Evolutionary conservation across 805 yeast species (phyloP), one percentile per base, ranked within the genome.

Genomic region (Blastobotrys robertii): DNA sequence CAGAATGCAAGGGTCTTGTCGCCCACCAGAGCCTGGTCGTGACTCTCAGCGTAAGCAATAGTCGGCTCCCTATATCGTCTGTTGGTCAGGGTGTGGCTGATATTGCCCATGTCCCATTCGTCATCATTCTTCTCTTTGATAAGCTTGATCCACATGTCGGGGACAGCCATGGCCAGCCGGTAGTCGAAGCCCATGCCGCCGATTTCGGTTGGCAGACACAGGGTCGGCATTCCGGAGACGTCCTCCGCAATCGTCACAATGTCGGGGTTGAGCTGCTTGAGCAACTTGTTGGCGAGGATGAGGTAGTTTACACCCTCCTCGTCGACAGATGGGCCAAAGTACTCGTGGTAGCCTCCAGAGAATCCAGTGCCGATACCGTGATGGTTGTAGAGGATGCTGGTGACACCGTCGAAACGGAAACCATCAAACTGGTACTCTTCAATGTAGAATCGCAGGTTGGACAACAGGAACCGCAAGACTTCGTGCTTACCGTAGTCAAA

Each of bases 81-180:
- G 64, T 90, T 92, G 30, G 95, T 78, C 54, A 90, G 71, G 1
- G 94, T 84, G 58, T 76, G 80, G 14, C 79, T 80, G 44, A 90
- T 87, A 47, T 73, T 68, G 37, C 82, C 86, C 68, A 90, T 64
- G 55, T 88, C 86, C 98, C 98, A 90, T 41, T 85, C 81, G 47
- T 88, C 95, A 62, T 90, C 97, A 37, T 64, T 57, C 46, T 72
- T 66, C 59, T 88, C 97, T 59, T 92, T 90, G 53, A 90, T 66
- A 38, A 87, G 63, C 62, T 92, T 92, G 66, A 90, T 90, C 98
- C 98, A 90, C 97, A 90, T 90, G 62, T 90, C 98, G 3, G 98
- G 98, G 46, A 90, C 70, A 1, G 97, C 97, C 98, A 90, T 90
- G 2, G 95, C 92, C 42, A 90, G 70, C 49, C 97, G 72, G 62